phyloP scores from a whole-genome alignment of 2,329 filamentous ascomycete species.

The Fusarium redolens region DNA sequence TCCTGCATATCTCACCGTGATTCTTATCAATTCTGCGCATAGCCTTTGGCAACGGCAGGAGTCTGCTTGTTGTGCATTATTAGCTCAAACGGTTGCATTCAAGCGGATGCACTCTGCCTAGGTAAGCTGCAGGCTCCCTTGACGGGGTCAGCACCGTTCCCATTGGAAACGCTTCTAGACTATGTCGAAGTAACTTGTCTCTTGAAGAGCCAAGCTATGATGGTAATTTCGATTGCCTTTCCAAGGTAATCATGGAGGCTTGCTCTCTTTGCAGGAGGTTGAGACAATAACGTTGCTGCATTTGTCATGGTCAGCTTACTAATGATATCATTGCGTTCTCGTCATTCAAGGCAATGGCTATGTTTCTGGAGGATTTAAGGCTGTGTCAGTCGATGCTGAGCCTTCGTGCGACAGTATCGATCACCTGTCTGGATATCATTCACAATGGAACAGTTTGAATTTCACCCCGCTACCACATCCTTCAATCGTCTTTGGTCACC shows the following conservation, averaged over 20 bases:
- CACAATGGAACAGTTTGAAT: constrained; percentile 46
- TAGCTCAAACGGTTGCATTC: constrained; percentile 14
- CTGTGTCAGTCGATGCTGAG: not conserved
- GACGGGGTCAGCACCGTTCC: not conserved
- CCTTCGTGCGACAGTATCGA: not conserved
- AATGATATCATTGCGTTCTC: constrained; percentile 10
- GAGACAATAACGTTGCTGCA: not conserved
- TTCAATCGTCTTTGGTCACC: constrained; percentile 38
- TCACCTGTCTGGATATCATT: not conserved
- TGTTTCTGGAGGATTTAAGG: constrained; percentile 4
- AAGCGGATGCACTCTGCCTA: not conserved
- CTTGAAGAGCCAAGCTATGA: not conserved
- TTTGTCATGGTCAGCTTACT: constrained; percentile 35
- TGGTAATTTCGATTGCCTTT: not conserved
- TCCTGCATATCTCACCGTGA: constrained; percentile 21
- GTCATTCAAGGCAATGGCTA: not conserved
- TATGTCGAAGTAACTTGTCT: not conserved
- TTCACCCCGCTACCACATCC: constrained; percentile 40
- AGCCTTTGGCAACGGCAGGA: not conserved
- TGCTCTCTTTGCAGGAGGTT: not conserved
- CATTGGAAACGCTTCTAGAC: not conserved
- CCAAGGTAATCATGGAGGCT: not conserved
- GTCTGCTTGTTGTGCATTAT: not conserved
- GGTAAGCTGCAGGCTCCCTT: constrained; percentile 12
- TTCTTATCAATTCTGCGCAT: constrained; percentile 2